These are phyloP conservation scores for Fusarium longipes DNA, from an alignment of 2,329 filamentous ascomycete genomes.

Conservation along the genomic window DNA sequence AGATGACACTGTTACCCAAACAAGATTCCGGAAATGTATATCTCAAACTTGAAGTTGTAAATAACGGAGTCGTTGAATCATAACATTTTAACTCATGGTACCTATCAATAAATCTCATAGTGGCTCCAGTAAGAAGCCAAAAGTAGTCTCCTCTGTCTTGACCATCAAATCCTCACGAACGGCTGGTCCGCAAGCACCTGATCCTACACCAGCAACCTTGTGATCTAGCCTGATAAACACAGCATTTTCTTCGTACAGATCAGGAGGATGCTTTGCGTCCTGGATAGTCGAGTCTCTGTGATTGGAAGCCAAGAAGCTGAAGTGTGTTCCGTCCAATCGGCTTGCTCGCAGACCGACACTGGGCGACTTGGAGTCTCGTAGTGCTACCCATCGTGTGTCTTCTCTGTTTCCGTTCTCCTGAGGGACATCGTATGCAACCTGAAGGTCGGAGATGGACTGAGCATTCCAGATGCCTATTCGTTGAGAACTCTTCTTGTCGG, in stretches of 20 bases:
- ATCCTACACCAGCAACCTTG: conserved; percentile 62
- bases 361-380: conserved; percentile 41
- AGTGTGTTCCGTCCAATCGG: conserved; percentile 34
- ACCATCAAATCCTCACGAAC: conserved; percentile 59
- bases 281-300: conserved; percentile 65
- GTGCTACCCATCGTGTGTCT: conserved; percentile 67
- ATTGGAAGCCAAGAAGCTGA: conserved; percentile 67
- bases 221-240: conserved; percentile 58
- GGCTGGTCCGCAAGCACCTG: conserved; percentile 61
- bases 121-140: conserved; percentile 56
- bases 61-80: too few species aligned
- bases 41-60: too few species aligned
- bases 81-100: neutral
- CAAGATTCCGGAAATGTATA: too few species aligned
- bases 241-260: conserved; percentile 64
- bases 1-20: too few species aligned
- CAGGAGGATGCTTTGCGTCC: conserved; percentile 70
- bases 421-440: conserved; percentile 71
- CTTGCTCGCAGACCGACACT: conserved; percentile 37
- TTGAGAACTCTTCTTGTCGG: conserved; percentile 69
- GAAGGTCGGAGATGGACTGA: conserved; percentile 60
- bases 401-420: conserved; percentile 75
- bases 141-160: conserved; percentile 54
- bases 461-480: conserved; percentile 61
- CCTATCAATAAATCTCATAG: conserved; percentile 16